These are phyloP conservation scores for Fomitopsis palustris DNA, from an alignment of 1,284 basidiomycete species.

Conservation along the genomic window DNA sequence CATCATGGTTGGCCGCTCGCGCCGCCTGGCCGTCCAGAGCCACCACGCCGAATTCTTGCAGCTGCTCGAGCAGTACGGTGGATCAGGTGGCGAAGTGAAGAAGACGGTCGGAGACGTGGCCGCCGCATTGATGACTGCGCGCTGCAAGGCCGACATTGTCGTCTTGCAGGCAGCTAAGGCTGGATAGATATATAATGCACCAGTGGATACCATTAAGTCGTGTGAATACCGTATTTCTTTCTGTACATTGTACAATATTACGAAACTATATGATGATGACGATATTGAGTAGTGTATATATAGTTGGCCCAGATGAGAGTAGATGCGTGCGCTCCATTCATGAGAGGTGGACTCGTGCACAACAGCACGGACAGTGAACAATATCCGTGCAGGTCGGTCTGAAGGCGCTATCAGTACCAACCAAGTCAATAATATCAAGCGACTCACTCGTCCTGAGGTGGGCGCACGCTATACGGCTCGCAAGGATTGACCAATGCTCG, in stretches of 20 bases:
- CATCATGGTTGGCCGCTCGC: conserved; percentile 68
- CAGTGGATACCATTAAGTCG: no score
- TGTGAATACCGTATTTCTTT: no score
- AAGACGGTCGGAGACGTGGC: conserved; percentile 85
- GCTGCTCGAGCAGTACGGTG: conserved; percentile 54
- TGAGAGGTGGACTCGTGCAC: not conserved
- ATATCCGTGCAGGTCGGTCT: not conserved
- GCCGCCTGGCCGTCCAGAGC: conserved; percentile 62
- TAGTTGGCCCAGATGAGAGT: no score
- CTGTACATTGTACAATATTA: no score
- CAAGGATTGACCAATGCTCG: not conserved
- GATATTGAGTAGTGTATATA: no score
- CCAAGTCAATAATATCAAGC: no score
- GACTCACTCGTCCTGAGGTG: conserved; percentile 1
- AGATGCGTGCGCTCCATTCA: not conserved
- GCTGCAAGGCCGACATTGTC: not conserved
- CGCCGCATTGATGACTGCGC: not conserved
- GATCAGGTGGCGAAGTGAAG: conserved; percentile 53
- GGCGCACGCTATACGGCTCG: not conserved
- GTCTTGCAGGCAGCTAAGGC: not conserved
- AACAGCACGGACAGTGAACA: not conserved
- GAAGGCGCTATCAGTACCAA: not conserved
- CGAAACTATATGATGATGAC: no score
- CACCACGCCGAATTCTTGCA: conserved; percentile 61
- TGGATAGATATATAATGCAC: not conserved